Percentiles rank a stretch among this genome's conserved stretches.
Evolutionary conservation across 2,329 filamentous ascomycete genomes (phyloP).

Genomic region (Fusarium multiceps): DNA sequence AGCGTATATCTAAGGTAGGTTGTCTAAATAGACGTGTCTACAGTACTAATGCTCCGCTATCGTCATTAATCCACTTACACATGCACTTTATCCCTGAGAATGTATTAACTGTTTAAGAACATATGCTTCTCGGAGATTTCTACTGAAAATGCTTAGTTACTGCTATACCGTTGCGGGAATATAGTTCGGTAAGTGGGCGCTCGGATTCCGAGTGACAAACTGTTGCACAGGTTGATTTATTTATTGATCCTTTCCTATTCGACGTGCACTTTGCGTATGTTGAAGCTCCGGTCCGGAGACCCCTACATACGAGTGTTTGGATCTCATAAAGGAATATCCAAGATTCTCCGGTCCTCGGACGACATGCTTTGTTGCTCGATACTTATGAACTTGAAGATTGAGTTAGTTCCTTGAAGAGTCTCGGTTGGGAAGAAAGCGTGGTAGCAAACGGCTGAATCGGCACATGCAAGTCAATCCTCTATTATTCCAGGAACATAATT

Average conservation of each 20-base stretch:
- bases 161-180: slow-evolving; percentile 23
- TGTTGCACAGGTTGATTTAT: slow-evolving; percentile 10
- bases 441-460: neutral
- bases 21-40: neutral
- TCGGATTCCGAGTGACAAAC: neutral
- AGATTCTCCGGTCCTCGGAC: neutral
- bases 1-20: no score
- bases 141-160: neutral
- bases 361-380: neutral
- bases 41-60: neutral
- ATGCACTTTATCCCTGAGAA: no score
- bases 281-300: slow-evolving; percentile 44
- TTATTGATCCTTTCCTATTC: slow-evolving; percentile 48
- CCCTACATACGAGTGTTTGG: no score
- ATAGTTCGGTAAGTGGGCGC: slow-evolving; percentile 13
- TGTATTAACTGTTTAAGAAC: no score
- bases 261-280: slow-evolving; percentile 53
- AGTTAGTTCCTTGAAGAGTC: neutral
- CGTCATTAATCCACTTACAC: slow-evolving; percentile 2
- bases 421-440: neutral
- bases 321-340: neutral
- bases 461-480: neutral
- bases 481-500: neutral
- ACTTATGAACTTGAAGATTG: slow-evolving; percentile 1
- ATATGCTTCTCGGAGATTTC: neutral